Base-by-base conservation (phyloP, 1,284 basidiomycete genomes). In the Rhodotorula sp. region DNA sequence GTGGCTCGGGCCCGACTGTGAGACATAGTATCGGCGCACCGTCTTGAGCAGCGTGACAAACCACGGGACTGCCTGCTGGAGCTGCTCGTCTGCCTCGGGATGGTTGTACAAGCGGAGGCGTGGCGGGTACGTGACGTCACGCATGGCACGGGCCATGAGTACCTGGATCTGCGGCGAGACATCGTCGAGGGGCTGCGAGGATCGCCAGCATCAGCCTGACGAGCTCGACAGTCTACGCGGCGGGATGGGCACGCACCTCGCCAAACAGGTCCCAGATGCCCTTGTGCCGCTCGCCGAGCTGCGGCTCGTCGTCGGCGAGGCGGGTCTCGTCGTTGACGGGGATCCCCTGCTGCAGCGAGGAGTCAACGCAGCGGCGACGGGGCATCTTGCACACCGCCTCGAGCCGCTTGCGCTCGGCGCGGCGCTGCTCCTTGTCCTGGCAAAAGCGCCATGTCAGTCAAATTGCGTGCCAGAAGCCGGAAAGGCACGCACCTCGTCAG, bases 161-260 rank as follows among this genome's bases (percentile, higher is more conserved):
- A 74, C 73, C 42, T 74, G 73, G 25, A 71, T 67, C 46, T 68
- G 61, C 23, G 73, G 73, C 9, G 69, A 54, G 34, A 71, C n/a
- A 13, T 66, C 61, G 41, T 71, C 64, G 25, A 74, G 55, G 4
- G 61, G 54, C 73, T 74, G 61, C 14, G 8, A 23, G 41, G 17
- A n/a, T 16, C 12, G 21, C 16, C 4, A 21, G 25, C 4, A 19
- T 46, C n/a, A 50, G 34, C 46, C 14, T 41, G 4, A 42, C 56
- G 23, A 50, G 12, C 44, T 13, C n/a, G 17, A 27, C 1, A 14
- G 7, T 14, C 16, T 23, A 8, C 17, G 19, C 21, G 34, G 3
- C 9, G 16, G 9, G 27, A 45, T 7, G 49, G n/a, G 5, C 48
- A 44, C 73, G n/a, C 44, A 69, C 73, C 53, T 74, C 48, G 7